These are phyloP conservation scores for Anthostomella pinea DNA, from an alignment of 2,329 filamentous ascomycete species.

Conservation along the genomic window DNA sequence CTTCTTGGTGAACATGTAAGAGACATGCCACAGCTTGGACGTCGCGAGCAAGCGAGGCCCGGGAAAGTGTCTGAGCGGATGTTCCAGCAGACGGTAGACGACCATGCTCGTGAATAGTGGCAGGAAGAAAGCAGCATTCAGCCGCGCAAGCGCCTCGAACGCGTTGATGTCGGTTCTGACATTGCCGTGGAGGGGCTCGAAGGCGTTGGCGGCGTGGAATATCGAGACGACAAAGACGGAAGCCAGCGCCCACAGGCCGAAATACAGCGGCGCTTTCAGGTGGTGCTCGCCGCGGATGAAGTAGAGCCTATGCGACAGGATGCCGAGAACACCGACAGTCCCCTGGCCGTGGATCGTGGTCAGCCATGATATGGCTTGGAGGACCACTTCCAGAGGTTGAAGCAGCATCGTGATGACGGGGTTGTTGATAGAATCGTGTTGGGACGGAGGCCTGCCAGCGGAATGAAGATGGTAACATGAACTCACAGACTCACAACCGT, in stretches of 20 bases:
- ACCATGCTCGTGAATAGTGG: slow-evolving; percentile 5
- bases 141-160: not conserved
- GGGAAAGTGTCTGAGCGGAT: slow-evolving; percentile 7
- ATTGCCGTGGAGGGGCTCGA: not conserved
- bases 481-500: too few species aligned
- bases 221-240: not conserved
- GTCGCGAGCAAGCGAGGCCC: slow-evolving; percentile 9
- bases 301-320: slow-evolving; percentile 10
- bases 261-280: slow-evolving; percentile 7
- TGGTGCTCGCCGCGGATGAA: slow-evolving; percentile 15
- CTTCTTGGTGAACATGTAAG: slow-evolving; percentile 2
- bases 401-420: too few species aligned
- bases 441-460: too few species aligned
- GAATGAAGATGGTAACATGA: too few species aligned
- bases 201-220: not conserved
- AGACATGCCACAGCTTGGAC: slow-evolving; percentile 15
- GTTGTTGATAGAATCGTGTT: too few species aligned
- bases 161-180: not conserved
- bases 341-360: too few species aligned
- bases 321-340: slow-evolving; percentile 2
- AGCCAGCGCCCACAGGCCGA: slow-evolving; percentile 2
- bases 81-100: slow-evolving; percentile 10
- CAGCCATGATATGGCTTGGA: too few species aligned
- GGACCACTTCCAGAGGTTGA: too few species aligned
- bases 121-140: slow-evolving; percentile 8